Evolutionary conservation across 2,329 filamentous ascomycete species (phyloP).

Genomic region (Diaporthe velutina): DNA sequence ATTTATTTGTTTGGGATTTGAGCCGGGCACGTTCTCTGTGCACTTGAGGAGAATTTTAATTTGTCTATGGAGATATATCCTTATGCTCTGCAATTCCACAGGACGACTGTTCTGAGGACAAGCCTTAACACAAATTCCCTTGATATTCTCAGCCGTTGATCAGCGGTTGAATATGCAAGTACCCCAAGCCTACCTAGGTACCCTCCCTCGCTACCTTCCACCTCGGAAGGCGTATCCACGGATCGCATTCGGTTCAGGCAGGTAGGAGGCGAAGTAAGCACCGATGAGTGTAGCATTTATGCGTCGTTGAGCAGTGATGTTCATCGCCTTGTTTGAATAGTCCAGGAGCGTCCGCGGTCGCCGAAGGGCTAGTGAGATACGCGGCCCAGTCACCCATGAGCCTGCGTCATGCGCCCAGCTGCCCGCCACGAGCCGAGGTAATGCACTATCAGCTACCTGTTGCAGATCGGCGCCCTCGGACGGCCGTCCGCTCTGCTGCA

Average conservation of each 20-base stretch:
- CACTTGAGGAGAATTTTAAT: neutral
- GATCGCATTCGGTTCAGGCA: conserved; percentile 9
- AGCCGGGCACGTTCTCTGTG: neutral
- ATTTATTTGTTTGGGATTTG: neutral
- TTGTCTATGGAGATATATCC: neutral
- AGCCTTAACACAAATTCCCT: neutral
- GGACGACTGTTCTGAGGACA: neutral
- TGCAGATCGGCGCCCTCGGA: conserved; percentile 30
- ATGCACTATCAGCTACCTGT: conserved; percentile 5
- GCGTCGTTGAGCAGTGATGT: conserved; percentile 18
- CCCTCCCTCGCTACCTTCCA: neutral
- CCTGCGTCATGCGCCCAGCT: conserved; percentile 1
- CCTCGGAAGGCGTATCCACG: neutral
- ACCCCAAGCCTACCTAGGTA: neutral
- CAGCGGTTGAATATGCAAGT: neutral
- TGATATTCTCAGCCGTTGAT: neutral
- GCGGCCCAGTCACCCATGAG: neutral
- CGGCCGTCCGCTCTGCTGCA: conserved; percentile 22
- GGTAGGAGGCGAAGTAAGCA: conserved; percentile 26
- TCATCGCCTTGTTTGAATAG: neutral
- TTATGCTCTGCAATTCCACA: neutral
- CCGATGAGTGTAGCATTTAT: conserved; percentile 23
- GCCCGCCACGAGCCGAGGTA: conserved; percentile 5
- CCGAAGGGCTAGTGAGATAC: conserved; percentile 21
- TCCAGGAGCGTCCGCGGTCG: conserved; percentile 13